Conservation (phyloP, 192 early-diverging fungal species). For the Entophlyctis luteolus region DNA sequence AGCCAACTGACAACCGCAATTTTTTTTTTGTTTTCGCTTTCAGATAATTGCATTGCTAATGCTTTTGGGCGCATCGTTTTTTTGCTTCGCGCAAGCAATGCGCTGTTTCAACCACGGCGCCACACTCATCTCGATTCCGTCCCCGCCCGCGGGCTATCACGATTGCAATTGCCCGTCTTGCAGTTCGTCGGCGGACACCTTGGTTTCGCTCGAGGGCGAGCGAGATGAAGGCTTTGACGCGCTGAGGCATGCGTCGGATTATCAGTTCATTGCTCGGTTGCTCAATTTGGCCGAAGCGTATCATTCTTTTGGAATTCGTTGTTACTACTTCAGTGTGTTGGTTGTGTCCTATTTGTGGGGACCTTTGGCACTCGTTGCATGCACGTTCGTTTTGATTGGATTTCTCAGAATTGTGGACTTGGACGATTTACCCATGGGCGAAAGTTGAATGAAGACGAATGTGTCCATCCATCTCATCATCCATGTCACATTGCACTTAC, state of each 20-base stretch:
- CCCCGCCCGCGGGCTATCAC: not conserved
- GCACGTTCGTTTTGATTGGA: slow-evolving; percentile 28
- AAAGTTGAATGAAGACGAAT: no score
- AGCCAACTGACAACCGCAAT: no score
- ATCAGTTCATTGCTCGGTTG: no score
- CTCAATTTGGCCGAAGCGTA: slow-evolving; percentile 29
- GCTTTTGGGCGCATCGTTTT: slow-evolving; percentile 21
- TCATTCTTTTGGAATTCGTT: slow-evolving; percentile 30
- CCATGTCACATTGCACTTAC: no score
- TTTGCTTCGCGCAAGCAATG: slow-evolving; percentile 37
- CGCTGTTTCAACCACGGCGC: slow-evolving; percentile 40
- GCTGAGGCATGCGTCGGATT: no score
- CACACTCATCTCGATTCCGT: slow-evolving; percentile 30
- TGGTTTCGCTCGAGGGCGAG: no score
- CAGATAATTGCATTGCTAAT: slow-evolving; percentile 19
- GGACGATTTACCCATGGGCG: no score
- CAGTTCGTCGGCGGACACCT: no score
- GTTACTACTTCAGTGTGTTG: slow-evolving; percentile 29
- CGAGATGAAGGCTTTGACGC: not conserved
- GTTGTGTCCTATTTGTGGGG: slow-evolving; percentile 29
- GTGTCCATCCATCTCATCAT: no score
- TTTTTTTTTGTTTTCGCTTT: no score
- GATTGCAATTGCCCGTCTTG: no score
- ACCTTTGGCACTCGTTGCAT: slow-evolving; percentile 26
- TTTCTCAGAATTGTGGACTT: slow-evolving; percentile 16